A percentile compares a stretch with the other conserved stretches of the same genome.
Evolutionary conservation across 176 grass and related monocot species (phyloP).

Genomic region (Tuctoria greenei): DNA sequence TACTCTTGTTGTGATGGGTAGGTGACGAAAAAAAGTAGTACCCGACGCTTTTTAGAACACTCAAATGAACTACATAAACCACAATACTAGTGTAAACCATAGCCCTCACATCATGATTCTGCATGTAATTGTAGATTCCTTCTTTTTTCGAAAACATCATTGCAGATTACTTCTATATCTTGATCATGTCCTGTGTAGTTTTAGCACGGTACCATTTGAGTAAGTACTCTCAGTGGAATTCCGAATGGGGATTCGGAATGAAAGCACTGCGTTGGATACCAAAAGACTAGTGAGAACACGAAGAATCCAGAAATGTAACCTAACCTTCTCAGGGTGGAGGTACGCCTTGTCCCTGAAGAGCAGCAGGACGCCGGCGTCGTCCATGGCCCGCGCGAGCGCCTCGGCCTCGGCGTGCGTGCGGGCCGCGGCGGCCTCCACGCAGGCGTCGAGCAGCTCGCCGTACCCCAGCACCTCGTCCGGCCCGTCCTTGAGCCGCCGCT

Average conservation of each 20-base stretch:
- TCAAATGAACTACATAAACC: no score
- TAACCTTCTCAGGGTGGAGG: slow-evolving; percentile 75
- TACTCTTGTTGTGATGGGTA: slow-evolving; percentile 28
- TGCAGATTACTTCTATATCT: neutral
- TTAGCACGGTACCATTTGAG: neutral
- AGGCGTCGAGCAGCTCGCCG: slow-evolving; percentile 54
- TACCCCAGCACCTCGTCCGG: slow-evolving; percentile 49
- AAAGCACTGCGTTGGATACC: no score
- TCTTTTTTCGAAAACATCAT: no score
- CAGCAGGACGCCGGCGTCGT: slow-evolving; percentile 59
- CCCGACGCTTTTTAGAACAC: no score
- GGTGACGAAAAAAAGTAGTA: slow-evolving; percentile 17
- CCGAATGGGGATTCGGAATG: neutral
- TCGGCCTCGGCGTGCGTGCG: slow-evolving; percentile 50
- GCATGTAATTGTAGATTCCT: no score
- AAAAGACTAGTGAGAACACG: no score
- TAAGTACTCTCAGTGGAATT: neutral
- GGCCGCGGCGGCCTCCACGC: slow-evolving; percentile 53
- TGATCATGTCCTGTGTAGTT: no score
- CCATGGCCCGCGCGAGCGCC: slow-evolving; percentile 43
- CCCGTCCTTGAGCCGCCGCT: slow-evolving; percentile 49
- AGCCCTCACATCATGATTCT: no score
- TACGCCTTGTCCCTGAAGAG: slow-evolving; percentile 73
- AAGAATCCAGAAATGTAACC: slow-evolving; percentile 1
- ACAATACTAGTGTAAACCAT: no score